Evolutionary conservation across 768 basidiomycete genomes (phyloP).

Genomic region (Vishniacozyma victoriae): DNA sequence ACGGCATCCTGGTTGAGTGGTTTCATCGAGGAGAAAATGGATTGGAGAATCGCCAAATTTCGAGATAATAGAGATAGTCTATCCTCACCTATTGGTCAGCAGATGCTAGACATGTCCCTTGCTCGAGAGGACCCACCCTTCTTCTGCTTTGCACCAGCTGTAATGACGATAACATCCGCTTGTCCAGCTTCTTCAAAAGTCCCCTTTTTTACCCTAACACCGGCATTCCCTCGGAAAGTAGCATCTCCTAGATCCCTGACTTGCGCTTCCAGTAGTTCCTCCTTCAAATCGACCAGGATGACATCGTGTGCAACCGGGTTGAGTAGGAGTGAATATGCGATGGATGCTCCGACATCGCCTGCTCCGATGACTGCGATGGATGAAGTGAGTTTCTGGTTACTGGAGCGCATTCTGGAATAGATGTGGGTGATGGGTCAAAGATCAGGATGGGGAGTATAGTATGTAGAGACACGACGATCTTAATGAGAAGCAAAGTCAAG

Average conservation of each 20-base stretch:
- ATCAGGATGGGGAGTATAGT: too few relatives aligned
- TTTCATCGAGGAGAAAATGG: background rate
- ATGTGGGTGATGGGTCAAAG: too few relatives aligned
- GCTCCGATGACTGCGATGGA: background rate
- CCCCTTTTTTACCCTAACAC: background rate
- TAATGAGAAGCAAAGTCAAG: too few relatives aligned
- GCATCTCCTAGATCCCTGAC: background rate
- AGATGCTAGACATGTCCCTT: background rate
- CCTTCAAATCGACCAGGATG: background rate
- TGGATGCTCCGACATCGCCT: background rate
- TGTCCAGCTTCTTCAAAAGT: background rate
- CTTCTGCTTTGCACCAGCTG: background rate
- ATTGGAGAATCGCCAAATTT: background rate
- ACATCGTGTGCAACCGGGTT: background rate
- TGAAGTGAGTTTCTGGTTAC: background rate
- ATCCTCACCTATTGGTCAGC: background rate
- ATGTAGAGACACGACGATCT: too few relatives aligned
- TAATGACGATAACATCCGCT: background rate
- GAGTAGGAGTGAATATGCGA: background rate
- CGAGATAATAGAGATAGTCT: background rate
- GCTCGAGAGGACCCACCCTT: background rate
- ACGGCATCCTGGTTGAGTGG: background rate
- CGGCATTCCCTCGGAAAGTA: background rate
- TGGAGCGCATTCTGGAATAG: too few relatives aligned
- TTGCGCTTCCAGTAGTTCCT: background rate